Evolutionary conservation across 176 grass and related monocot species (phyloP).

Genomic region (Aegilops speltoides): DNA sequence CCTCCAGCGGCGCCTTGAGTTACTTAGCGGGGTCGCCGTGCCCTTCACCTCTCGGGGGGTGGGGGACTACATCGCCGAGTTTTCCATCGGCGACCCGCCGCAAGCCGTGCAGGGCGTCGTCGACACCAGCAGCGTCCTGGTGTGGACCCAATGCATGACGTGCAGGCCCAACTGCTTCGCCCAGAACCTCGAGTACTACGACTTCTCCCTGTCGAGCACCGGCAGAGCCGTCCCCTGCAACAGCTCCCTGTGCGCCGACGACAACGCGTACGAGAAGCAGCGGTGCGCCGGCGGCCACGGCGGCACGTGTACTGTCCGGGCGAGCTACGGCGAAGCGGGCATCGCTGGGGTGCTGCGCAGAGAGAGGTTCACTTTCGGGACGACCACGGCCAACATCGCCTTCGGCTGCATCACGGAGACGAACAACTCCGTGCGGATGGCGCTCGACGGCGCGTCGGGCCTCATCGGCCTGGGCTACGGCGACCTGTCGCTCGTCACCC

Average conservation of each 20-base stretch:
- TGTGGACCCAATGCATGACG: neutral
- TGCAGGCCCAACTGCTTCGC: neutral
- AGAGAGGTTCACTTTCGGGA: neutral
- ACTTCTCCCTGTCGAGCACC: neutral
- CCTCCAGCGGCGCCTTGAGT: neutral
- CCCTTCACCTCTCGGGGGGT: neutral
- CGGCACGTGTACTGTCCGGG: neutral
- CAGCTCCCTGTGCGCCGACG: neutral
- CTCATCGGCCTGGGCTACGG: conserved; percentile 21
- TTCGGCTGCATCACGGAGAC: neutral
- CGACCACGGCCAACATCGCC: neutral
- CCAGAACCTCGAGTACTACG: conserved; percentile 22
- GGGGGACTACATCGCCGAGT: conserved; percentile 10
- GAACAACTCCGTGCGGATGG: rapidly evolving
- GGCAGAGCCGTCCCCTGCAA: neutral
- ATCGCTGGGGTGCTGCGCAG: neutral
- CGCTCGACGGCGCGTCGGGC: neutral
- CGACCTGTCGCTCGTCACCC: neutral
- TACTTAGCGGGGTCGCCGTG: neutral
- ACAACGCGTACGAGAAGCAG: too few relatives aligned
- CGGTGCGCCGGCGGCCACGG: neutral
- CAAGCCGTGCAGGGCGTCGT: neutral
- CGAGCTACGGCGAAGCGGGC: neutral
- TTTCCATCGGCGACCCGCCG: neutral
- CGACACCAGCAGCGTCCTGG: neutral